Percentiles rank a stretch among this genome's conserved stretches.
These are phyloP conservation scores for Dactylellina cionopaga DNA, from an alignment of 2,329 filamentous ascomycete species.

Conservation along the genomic window DNA sequence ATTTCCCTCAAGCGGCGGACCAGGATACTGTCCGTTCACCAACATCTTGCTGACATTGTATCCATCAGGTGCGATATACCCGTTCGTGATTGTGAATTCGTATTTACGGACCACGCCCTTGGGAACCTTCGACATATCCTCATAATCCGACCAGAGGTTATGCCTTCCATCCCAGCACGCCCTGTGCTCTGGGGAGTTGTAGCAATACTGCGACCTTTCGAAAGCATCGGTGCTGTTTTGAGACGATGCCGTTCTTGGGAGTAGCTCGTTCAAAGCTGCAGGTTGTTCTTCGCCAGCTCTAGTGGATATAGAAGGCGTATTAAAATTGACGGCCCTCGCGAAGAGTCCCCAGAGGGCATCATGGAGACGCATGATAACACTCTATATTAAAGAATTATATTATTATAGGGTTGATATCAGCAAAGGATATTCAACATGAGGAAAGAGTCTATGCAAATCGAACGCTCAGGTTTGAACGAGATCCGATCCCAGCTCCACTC, in stretches of 20 bases:
- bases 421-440: too few relatives aligned
- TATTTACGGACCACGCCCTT: conserved; percentile 59
- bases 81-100: conserved; percentile 67
- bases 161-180: conserved; percentile 23
- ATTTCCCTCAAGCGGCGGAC: conserved; percentile 72
- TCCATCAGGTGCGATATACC: conserved; percentile 68
- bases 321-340: neutral
- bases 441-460: too few relatives aligned
- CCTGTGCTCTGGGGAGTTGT: conserved; percentile 15
- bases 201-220: conserved; percentile 2
- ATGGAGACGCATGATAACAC: conserved; percentile 1
- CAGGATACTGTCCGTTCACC: conserved; percentile 74
- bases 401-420: too few relatives aligned
- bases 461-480: too few relatives aligned
- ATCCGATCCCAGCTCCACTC: too few relatives aligned
- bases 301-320: neutral
- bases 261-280: neutral
- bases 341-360: conserved; percentile 8
- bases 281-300: neutral
- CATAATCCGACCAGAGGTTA: conserved; percentile 35
- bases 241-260: neutral
- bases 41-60: conserved; percentile 63
- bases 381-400: neutral
- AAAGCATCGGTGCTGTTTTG: neutral
- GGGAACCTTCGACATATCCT: conserved; percentile 25